These are phyloP conservation scores for Bipolaris cookei DNA, from an alignment of 2,329 filamentous ascomycete genomes.

Conservation along the genomic window DNA sequence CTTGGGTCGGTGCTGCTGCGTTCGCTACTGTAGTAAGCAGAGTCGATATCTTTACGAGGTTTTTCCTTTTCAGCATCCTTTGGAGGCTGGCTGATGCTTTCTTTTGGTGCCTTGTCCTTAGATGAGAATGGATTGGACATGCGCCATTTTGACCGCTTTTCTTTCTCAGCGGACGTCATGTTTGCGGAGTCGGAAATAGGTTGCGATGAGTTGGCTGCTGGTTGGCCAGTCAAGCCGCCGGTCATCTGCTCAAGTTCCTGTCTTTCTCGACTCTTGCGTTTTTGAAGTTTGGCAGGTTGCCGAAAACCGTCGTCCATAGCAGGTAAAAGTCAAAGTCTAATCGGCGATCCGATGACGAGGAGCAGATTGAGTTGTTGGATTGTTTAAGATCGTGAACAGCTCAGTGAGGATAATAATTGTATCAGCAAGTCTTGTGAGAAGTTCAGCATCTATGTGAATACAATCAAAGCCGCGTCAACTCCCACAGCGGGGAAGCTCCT, in stretches of 20 bases:
- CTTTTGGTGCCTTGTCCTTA: slow-evolving; percentile 39
- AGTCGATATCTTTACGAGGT: slow-evolving; percentile 33
- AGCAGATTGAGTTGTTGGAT: neutral
- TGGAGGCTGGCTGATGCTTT: slow-evolving; percentile 11
- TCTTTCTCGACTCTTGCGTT: slow-evolving; percentile 41
- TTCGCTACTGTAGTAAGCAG: slow-evolving; percentile 46
- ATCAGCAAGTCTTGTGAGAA: neutral
- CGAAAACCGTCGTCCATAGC: slow-evolving; percentile 32
- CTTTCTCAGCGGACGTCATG: slow-evolving; percentile 35
- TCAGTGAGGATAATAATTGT: neutral
- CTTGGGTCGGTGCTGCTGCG: slow-evolving; percentile 42
- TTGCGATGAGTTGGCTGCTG: slow-evolving; percentile 27
- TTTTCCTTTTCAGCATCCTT: slow-evolving; percentile 23
- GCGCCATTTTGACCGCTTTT: slow-evolving; percentile 47
- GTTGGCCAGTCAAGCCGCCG: slow-evolving; percentile 24
- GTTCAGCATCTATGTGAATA: slow-evolving; percentile 1
- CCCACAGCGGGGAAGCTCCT: slow-evolving; percentile 4
- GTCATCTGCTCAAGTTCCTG: slow-evolving; percentile 35
- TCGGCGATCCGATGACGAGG: neutral
- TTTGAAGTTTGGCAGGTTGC: slow-evolving; percentile 41
- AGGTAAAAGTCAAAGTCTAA: neutral
- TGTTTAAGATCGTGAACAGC: neutral
- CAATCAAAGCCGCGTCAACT: slow-evolving; percentile 5
- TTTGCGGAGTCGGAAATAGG: slow-evolving; percentile 25
- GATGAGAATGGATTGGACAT: slow-evolving; percentile 47